phyloP scores from a whole-genome alignment of 2,329 filamentous ascomycete species.

The Stagonosporopsis tanaceti region DNA sequence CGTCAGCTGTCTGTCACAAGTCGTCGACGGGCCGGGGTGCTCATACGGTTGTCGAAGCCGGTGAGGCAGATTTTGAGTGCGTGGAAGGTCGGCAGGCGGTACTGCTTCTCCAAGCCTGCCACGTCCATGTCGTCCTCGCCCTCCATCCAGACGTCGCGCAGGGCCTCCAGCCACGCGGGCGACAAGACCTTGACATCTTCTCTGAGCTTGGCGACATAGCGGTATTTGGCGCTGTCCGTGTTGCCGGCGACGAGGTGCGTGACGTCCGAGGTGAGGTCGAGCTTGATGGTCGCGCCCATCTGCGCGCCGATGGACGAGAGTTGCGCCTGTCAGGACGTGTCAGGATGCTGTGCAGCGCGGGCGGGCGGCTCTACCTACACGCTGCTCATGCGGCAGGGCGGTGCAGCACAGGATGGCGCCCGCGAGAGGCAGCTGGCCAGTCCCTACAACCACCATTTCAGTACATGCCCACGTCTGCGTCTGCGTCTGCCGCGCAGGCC shows the following conservation, averaged over 20 bases:
- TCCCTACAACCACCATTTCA: conserved; percentile 30
- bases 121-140: conserved; percentile 80
- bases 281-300: conserved; percentile 86
- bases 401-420: conserved; percentile 88
- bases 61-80: conserved; percentile 72
- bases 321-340: conserved; percentile 52
- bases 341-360: conserved; percentile 2
- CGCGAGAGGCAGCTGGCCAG: conserved; percentile 49
- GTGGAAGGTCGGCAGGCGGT: conserved; percentile 70
- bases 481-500: neutral
- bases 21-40: neutral
- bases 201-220: conserved; percentile 89
- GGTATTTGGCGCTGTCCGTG: conserved; percentile 91
- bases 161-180: conserved; percentile 83
- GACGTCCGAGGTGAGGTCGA: conserved; percentile 93
- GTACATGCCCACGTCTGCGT: conserved; percentile 2
- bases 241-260: conserved; percentile 93
- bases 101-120: conserved; percentile 69
- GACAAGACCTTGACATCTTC: conserved; percentile 85
- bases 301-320: conserved; percentile 72
- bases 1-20: conserved; percentile 35
- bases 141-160: conserved; percentile 80
- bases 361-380: conserved; percentile 60
- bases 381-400: conserved; percentile 78
- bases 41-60: conserved; percentile 70